Base-by-base conservation (phyloP, 2,329 filamentous ascomycete species). In the Laburnicola sp. region DNA sequence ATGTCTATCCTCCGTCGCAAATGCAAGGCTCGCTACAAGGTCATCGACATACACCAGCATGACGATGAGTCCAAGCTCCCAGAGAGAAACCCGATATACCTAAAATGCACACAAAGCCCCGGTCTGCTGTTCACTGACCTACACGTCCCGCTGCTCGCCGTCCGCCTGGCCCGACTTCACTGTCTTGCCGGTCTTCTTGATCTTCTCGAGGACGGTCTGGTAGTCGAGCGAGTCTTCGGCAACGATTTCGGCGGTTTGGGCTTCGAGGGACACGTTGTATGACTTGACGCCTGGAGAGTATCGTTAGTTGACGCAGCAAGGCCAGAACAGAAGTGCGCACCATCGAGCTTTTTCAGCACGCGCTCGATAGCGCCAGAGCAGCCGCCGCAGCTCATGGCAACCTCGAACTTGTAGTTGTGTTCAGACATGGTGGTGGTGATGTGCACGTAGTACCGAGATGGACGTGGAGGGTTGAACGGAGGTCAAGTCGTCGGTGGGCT, bases 281-380 rank as follows among this genome's bases (percentile, higher is more conserved):
- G 84, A 86, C 73, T 94, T 88, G 75, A 96, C 86, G 61, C 91
- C 92, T 96, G 70, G 4, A 10, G 21, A 16, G 10, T n/a, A 8
- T 16, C 32, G 50, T 62, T 43, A 62, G 56, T 51, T 23, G 40
- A 40, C 40, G 45, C 35, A 31, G 45, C 42, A 30, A 37, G 45
- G 36, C 26, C 53, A 40, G 30, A 48, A 45, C 25, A 48, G 35
- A 16, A 47, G 22, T 8, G 75, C 83, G 59, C 71, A 96, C 92
- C 91, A 21, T 95, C 88, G 2, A 96, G 85, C 79, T 91, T 96
- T 80, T 89, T 93, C 59, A 99, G 85, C 39, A 97, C 91, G 45
- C 91, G 84, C 76, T 96, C 89, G 38, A 99, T 82, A 62, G 94
- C 94, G 68, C 92, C 91, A 39, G 92, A 97, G 86, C 94, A 99